Evolutionary conservation across 108 stramenopile genomes (phyloP).

Genomic region (Cyclostephanos tholiformis): DNA sequence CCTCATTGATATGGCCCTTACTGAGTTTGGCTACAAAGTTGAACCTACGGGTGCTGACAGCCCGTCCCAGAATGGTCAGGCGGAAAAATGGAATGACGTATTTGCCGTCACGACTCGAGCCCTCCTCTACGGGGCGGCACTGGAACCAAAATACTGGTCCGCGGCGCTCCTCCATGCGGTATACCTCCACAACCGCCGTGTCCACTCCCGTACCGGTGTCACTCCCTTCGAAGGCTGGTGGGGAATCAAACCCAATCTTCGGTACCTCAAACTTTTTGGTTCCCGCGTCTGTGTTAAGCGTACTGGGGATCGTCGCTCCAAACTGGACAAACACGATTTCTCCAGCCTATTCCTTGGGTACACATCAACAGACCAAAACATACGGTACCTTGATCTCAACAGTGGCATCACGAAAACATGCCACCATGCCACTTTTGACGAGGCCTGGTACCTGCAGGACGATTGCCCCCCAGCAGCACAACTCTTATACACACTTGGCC

Average conservation of each 20-base stretch:
- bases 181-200: conserved; percentile 22
- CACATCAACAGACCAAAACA: too few species aligned
- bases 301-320: conserved; percentile 5
- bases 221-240: conserved; percentile 9
- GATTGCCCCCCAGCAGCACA: not conserved
- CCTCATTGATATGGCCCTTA: too few species aligned
- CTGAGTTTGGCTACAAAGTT: not conserved
- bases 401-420: too few species aligned
- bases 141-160: too few species aligned
- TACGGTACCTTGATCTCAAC: too few species aligned
- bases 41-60: conserved; percentile 20
- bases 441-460: not conserved
- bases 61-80: too few species aligned
- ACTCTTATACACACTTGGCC: not conserved
- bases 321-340: conserved; percentile 10
- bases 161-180: conserved; percentile 7
- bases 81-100: not conserved
- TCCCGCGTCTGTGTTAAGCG: conserved; percentile 11
- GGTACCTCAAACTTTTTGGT: conserved; percentile 14
- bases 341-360: too few species aligned
- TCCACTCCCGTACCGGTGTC: not conserved
- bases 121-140: conserved; percentile 9
- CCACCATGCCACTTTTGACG: too few species aligned
- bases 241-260: too few species aligned
- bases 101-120: not conserved